Base-by-base conservation (phyloP, 2,329 filamentous ascomycete genomes). In the Exophiala calicioides region DNA sequence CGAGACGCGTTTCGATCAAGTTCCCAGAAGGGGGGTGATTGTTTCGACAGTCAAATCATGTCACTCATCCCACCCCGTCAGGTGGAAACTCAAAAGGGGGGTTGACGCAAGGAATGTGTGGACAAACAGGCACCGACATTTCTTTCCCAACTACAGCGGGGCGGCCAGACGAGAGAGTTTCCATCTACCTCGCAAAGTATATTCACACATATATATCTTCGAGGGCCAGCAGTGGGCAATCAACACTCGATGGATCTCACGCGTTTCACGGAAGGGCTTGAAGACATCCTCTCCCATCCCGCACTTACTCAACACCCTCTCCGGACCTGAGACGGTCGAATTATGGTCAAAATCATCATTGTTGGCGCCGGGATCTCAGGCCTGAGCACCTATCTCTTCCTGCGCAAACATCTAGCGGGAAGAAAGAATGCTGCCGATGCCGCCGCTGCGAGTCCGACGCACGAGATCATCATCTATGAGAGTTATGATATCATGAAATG, bases 311-410 rank as follows among this genome's bases (percentile, higher is more conserved):
- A 27, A n/a, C n/a, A n/a, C n/a, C n/a, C 24, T 27, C 7, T n/a
- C 24, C 24, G n/a, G 24, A n/a, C 24, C 7, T 27, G 24, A 27
- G 24, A n/a, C 8, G 5, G n/a, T n/a, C n/a, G n/a, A n/a, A 38
- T n/a, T 13, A 50, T 46, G 48, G 43, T 42, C 23, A 70, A 68
- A 48, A 69, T 73, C 27, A 59, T 65, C 16, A 71, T 73, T 10
- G 58, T 73, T 27, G 70, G 70, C n/a, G 69, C 60, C 10, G 70
- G 68, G 23, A 70, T 73, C 47, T 61, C 62, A 37, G 70, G 69
- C 19, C 68, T 67, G 40, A 46, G 65, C 8, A 59, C 59, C 29
- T 73, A 72, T 43, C 61, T 72, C 7, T 61, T 63, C 23, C 57
- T 73, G 3, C 62, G 62, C 39, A 72, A 72, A 42, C 65, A 68